Conservation (phyloP, 805 yeast genomes). For the Gaillardinia entomophila region DNA sequence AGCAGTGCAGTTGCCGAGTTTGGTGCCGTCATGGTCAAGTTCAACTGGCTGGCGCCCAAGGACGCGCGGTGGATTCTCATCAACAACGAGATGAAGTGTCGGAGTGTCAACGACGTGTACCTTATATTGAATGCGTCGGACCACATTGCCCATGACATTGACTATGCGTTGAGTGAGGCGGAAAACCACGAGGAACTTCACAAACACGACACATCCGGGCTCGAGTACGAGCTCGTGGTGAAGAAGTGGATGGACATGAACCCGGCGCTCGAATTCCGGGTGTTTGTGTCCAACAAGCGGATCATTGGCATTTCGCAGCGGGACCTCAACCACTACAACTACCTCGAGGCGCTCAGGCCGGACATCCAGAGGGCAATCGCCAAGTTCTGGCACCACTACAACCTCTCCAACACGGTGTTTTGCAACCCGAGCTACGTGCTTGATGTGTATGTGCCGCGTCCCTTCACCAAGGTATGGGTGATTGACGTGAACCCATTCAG, state of each 20-base stretch:
- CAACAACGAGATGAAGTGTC: constrained; percentile 69
- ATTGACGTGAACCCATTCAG: constrained; percentile 86
- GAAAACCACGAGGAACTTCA: constrained; percentile 11
- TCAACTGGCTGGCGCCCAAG: constrained; percentile 96
- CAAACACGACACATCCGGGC: constrained; percentile 5
- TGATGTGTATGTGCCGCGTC: constrained; percentile 80
- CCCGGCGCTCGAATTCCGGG: constrained; percentile 89
- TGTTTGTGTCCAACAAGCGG: constrained; percentile 62
- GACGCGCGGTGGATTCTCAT: constrained; percentile 92
- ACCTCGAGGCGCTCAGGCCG: constrained; percentile 47
- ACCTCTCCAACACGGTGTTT: constrained; percentile 13
- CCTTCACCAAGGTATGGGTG: constrained; percentile 57
- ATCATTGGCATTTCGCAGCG: constrained; percentile 79
- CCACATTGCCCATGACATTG: constrained; percentile 80
- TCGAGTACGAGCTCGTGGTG: constrained; percentile 61
- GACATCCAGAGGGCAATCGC: constrained; percentile 44
- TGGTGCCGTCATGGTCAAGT: constrained; percentile 74
- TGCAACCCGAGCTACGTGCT: constrained; percentile 44
- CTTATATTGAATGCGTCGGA: constrained; percentile 80
- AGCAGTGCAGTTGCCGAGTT: constrained; percentile 38
- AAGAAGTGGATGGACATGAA: constrained; percentile 79
- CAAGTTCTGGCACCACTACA: constrained; percentile 47
- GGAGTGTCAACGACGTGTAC: constrained; percentile 67
- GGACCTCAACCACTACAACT: constrained; percentile 79
- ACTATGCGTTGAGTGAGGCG: constrained; percentile 57